These are phyloP conservation scores for Nematodospora valgi DNA, from an alignment of 805 yeast genomes.

Conservation along the genomic window DNA sequence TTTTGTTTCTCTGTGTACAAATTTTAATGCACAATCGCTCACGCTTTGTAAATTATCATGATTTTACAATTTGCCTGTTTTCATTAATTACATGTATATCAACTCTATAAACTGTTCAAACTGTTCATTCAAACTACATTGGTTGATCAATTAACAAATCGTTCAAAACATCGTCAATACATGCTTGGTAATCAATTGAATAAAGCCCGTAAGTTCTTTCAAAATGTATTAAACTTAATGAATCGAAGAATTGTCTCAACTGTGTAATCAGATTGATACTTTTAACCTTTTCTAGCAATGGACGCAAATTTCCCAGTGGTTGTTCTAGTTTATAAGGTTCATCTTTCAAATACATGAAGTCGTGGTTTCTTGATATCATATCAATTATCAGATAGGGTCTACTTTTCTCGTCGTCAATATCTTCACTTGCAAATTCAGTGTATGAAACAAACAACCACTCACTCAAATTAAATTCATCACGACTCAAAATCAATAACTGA, in stretches of 20 bases:
- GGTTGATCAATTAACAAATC: conserved; percentile 43
- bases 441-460: conserved; percentile 88
- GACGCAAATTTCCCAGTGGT: conserved; percentile 30
- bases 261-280: conserved; percentile 39
- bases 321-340: conserved; percentile 36
- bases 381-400: conserved; percentile 40
- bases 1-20: no score
- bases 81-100: neutral
- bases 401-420: conserved; percentile 15
- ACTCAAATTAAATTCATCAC: conserved; percentile 71
- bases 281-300: conserved; percentile 45
- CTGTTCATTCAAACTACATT: neutral
- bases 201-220: conserved; percentile 59
- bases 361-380: conserved; percentile 34
- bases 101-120: neutral
- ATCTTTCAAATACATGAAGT: conserved; percentile 28
- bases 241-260: conserved; percentile 63
- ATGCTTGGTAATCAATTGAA: conserved; percentile 30
- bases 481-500: conserved; percentile 58
- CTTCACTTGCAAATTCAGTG: conserved; percentile 55
- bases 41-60: neutral
- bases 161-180: conserved; percentile 52
- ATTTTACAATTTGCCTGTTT: neutral
- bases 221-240: conserved; percentile 59
- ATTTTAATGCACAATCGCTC: no score